These are phyloP conservation scores for Pestalotiopsis sp. DNA, from an alignment of 2,329 filamentous ascomycete genomes.

Conservation along the genomic window DNA sequence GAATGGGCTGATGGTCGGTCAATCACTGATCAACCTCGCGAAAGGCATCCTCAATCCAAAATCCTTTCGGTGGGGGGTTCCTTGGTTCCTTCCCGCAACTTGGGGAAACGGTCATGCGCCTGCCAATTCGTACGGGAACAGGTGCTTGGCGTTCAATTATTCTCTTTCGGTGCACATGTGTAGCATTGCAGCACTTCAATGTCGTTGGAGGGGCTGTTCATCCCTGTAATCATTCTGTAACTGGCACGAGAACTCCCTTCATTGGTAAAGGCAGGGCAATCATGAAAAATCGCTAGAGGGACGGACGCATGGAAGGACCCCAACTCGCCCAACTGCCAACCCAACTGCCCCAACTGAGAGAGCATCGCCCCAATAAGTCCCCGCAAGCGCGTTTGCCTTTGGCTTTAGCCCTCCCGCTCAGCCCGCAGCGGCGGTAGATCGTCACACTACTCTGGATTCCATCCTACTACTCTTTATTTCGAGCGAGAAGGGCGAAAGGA, in stretches of 20 bases:
- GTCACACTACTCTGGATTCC: background rate
- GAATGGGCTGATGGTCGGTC: too few species aligned
- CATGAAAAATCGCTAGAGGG: background rate
- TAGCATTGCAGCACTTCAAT: background rate
- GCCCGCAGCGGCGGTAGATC: background rate
- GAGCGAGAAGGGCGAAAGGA: too few species aligned
- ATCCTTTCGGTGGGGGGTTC: background rate
- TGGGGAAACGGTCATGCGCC: background rate
- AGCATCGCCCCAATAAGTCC: constrained; percentile 7
- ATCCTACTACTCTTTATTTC: too few species aligned
- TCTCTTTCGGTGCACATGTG: background rate
- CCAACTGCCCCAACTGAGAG: background rate
- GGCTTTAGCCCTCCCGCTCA: constrained; percentile 6
- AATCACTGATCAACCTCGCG: too few species aligned
- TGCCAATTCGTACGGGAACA: background rate
- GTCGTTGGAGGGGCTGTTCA: background rate
- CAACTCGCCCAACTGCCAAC: background rate
- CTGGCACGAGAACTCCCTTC: background rate
- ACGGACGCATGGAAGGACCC: background rate
- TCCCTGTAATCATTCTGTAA: background rate
- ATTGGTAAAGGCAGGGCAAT: background rate
- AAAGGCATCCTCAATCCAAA: background rate
- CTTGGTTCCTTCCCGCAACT: background rate
- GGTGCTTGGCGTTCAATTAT: constrained; percentile 1
- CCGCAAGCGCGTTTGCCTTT: constrained; percentile 4